These are phyloP conservation scores for Eucommia ulmoides DNA, from an alignment of 257 asterid genomes.

Conservation along the genomic window DNA sequence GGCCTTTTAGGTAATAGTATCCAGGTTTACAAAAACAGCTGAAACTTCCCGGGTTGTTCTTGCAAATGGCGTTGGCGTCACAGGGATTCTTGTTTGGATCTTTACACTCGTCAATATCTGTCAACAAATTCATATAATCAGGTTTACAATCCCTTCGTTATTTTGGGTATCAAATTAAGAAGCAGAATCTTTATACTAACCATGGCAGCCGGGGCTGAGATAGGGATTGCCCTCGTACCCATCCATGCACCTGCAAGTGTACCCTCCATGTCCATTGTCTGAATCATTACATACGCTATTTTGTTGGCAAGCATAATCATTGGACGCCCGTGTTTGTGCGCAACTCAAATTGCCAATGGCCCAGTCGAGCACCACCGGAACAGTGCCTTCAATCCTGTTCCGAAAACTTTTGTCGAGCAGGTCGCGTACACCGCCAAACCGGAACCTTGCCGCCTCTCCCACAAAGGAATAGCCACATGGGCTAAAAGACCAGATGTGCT, in stretches of 20 bases:
- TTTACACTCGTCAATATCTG: constrained; percentile 11
- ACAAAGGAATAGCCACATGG: constrained; percentile 24
- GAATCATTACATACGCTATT: constrained; percentile 22
- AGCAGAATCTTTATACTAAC: too few relatives aligned
- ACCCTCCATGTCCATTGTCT: constrained; percentile 18
- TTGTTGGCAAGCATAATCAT: constrained; percentile 16
- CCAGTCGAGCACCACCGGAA: constrained; percentile 28
- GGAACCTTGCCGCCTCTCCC: constrained; percentile 8
- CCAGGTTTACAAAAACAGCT: too few relatives aligned
- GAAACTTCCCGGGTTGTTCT: too few relatives aligned
- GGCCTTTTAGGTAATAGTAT: too few relatives aligned
- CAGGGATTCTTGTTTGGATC: not conserved
- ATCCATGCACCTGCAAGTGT: constrained; percentile 13
- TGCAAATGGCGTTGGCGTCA: constrained; percentile 4
- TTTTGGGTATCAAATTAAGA: too few relatives aligned
- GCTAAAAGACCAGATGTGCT: not conserved
- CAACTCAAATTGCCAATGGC: constrained; percentile 17
- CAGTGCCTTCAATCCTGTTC: constrained; percentile 10
- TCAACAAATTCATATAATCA: not conserved
- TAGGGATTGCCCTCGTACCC: constrained; percentile 28
- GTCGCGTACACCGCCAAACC: not conserved
- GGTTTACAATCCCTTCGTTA: too few relatives aligned
- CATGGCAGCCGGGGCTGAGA: constrained; percentile 18
- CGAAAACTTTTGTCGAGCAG: constrained; percentile 4
- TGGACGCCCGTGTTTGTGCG: not conserved